Conservation (phyloP, 805 yeast genomes). For the Candida andamanensis region DNA sequence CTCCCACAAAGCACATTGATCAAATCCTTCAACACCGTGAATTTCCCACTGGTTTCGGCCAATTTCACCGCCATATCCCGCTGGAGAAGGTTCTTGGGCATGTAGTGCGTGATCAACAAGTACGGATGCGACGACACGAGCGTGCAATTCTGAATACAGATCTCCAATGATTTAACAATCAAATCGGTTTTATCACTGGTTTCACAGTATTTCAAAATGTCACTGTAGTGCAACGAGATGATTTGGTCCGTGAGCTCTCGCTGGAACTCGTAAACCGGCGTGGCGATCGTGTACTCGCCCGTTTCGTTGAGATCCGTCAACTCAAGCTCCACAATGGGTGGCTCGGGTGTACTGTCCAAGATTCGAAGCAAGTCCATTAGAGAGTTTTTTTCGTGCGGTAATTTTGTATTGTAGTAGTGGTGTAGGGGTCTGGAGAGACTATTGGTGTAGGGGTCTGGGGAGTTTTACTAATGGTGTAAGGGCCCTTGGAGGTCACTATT, state of each 20-base stretch:
- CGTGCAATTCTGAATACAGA: slow-evolving; percentile 70
- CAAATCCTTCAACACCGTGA: slow-evolving; percentile 62
- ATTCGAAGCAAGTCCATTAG: slow-evolving; percentile 70
- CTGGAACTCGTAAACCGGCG: slow-evolving; percentile 83
- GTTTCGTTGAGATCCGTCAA: slow-evolving; percentile 42
- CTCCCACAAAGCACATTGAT: slow-evolving; percentile 45
- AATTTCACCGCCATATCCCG: slow-evolving; percentile 68
- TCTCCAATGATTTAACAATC: slow-evolving; percentile 68
- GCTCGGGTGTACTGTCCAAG: slow-evolving; percentile 80
- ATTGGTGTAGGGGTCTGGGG: too few species aligned
- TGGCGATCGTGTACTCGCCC: slow-evolving; percentile 71
- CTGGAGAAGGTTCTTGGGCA: slow-evolving; percentile 72
- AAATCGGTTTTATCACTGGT: slow-evolving; percentile 46
- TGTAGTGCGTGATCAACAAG: slow-evolving; percentile 72
- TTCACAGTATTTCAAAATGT: slow-evolving; percentile 82
- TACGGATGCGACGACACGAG: slow-evolving; percentile 88
- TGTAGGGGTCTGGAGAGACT: too few species aligned
- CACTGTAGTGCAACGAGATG: slow-evolving; percentile 85
- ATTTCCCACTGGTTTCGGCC: slow-evolving; percentile 80
- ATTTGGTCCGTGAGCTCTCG: slow-evolving; percentile 87
- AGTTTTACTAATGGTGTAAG: too few species aligned
- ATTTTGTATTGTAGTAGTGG: too few species aligned
- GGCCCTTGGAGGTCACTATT: too few species aligned
- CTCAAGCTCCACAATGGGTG: slow-evolving; percentile 58
- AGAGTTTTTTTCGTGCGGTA: not conserved